A percentile compares a stretch with the other conserved stretches of the same genome.
Evolutionary conservation across 495 filamentous ascomycete genomes (phyloP).

Genomic region (Thozetella sp.): DNA sequence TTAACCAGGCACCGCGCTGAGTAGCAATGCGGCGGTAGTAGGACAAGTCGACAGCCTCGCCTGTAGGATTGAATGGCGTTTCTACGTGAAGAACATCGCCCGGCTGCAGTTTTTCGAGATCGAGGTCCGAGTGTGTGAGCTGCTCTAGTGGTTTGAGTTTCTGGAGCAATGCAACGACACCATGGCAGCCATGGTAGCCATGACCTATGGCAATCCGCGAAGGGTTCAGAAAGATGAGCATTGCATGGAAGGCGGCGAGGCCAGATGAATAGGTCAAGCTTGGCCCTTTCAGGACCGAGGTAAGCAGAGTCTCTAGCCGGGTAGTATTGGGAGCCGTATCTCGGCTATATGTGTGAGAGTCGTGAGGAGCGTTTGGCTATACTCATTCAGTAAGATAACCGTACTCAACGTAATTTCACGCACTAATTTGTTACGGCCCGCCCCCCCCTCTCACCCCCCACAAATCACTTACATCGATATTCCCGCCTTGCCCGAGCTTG

Average conservation of each 20-base stretch:
- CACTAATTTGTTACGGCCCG: too few relatives aligned
- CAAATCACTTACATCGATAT: constrained; percentile 39
- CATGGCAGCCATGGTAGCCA: constrained; percentile 94
- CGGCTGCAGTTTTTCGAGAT: constrained; percentile 49
- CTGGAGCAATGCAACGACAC: constrained; percentile 69
- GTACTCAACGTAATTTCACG: background rate
- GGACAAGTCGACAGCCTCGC: constrained; percentile 72
- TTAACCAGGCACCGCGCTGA: constrained; percentile 68
- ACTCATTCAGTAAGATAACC: background rate
- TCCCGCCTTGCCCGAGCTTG: constrained; percentile 50
- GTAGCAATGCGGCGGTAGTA: constrained; percentile 73
- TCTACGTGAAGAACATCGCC: constrained; percentile 93
- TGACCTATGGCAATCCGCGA: constrained; percentile 74
- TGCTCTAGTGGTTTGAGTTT: constrained; percentile 71
- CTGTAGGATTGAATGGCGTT: constrained; percentile 88
- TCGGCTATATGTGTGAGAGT: constrained; percentile 78
- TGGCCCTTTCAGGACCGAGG: constrained; percentile 68
- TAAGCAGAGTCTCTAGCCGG: constrained; percentile 82
- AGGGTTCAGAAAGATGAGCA: constrained; percentile 77
- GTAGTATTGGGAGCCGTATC: constrained; percentile 71
- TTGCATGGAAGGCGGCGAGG: constrained; percentile 82
- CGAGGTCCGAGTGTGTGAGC: constrained; percentile 50
- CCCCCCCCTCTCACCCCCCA: too few relatives aligned
- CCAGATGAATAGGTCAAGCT: constrained; percentile 83
- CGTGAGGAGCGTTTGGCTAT: constrained; percentile 38